These are phyloP conservation scores for Erigeron canadensis DNA, from an alignment of 129 eudicot species.

Conservation along the genomic window DNA sequence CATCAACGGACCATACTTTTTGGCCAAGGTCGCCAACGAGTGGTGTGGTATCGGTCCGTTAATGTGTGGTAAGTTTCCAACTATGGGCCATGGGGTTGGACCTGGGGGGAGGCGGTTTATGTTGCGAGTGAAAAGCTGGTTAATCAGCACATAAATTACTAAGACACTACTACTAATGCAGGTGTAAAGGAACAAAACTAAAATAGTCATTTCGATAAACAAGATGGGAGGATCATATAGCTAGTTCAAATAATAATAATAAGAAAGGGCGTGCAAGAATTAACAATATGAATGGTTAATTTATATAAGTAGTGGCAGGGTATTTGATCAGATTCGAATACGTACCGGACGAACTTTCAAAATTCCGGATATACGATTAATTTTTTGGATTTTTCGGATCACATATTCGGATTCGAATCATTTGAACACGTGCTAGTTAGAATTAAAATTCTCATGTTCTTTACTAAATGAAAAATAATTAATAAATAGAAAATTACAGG, in stretches of 20 bases:
- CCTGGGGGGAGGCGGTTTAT: conserved; percentile 67
- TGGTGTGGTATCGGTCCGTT: conserved; percentile 84
- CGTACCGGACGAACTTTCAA: too few relatives aligned
- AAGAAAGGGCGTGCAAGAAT: too few relatives aligned
- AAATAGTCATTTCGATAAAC: conserved; percentile 13
- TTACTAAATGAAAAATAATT: too few relatives aligned
- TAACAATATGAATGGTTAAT: too few relatives aligned
- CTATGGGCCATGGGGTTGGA: conserved; percentile 87
- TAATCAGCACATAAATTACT: conserved; percentile 33
- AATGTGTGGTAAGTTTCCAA: conserved; percentile 84
- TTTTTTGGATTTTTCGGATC: too few relatives aligned
- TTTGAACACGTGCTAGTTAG: too few relatives aligned
- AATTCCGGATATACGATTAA: too few relatives aligned
- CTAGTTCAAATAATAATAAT: background rate
- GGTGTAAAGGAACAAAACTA: conserved; percentile 27
- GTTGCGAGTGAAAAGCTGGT: conserved; percentile 22
- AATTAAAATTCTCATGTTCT: too few relatives aligned
- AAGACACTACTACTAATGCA: conserved; percentile 12
- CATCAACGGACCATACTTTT: conserved; percentile 67
- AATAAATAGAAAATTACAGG: too few relatives aligned
- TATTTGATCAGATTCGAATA: too few relatives aligned
- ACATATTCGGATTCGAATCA: too few relatives aligned
- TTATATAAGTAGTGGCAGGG: too few relatives aligned
- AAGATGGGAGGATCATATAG: background rate
- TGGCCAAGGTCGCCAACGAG: conserved; percentile 64